Evolutionary conservation across 192 early-diverging fungal species (phyloP).

Genomic region (Gryganskiella cystojenkinii): DNA sequence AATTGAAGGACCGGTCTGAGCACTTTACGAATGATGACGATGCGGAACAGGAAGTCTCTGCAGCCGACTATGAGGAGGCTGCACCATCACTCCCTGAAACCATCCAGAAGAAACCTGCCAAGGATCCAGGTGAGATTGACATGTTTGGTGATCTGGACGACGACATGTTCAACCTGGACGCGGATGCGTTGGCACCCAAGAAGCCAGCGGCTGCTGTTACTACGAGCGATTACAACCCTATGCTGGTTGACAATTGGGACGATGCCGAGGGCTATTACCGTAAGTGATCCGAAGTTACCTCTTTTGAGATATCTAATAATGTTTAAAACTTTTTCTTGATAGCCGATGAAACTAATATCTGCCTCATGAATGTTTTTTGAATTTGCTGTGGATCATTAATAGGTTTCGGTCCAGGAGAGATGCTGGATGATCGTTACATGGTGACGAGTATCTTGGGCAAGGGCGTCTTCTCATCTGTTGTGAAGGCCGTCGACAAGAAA

Average conservation of each 20-base stretch:
- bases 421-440: slow-evolving; percentile 87
- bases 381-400: background rate
- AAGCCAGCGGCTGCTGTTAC: slow-evolving; percentile 35
- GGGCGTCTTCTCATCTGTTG: slow-evolving; percentile 96
- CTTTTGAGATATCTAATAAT: background rate
- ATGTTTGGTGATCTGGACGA: slow-evolving; percentile 81
- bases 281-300: slow-evolving; percentile 53
- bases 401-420: slow-evolving; percentile 86
- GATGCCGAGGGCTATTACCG: slow-evolving; percentile 98
- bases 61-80: slow-evolving; percentile 71
- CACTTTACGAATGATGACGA: slow-evolving; percentile 44
- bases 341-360: slow-evolving; percentile 16
- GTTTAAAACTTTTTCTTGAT: background rate
- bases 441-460: slow-evolving; percentile 88
- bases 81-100: slow-evolving; percentile 23
- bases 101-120: slow-evolving; percentile 17
- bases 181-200: slow-evolving; percentile 13
- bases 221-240: slow-evolving; percentile 55
- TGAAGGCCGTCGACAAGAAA: slow-evolving; percentile 85
- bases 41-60: slow-evolving; percentile 69
- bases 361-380: background rate
- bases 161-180: slow-evolving; percentile 72
- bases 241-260: slow-evolving; percentile 91
- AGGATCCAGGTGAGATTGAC: slow-evolving; percentile 59
- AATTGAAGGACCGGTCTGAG: slow-evolving; percentile 61